These are phyloP conservation scores for Nicotiana undulata DNA, from an alignment of 257 asterid species.

Conservation along the genomic window DNA sequence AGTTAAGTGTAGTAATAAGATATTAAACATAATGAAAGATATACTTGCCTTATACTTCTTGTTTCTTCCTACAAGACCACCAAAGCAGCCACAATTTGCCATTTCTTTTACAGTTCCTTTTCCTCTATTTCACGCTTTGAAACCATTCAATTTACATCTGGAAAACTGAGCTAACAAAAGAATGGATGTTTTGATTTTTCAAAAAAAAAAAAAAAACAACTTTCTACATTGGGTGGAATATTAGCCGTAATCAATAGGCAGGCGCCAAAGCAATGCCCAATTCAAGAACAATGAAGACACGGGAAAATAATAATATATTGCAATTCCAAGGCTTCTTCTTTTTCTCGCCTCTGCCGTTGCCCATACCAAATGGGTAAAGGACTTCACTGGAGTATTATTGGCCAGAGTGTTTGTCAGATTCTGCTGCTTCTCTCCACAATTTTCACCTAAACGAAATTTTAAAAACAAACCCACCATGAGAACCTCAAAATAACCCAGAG, in stretches of 20 bases:
- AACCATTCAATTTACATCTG: slow-evolving; percentile 21
- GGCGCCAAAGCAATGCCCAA: slow-evolving; percentile 35
- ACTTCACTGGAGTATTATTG: slow-evolving; percentile 20
- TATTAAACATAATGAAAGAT: not conserved
- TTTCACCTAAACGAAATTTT: slow-evolving; percentile 20
- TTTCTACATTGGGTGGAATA: slow-evolving; percentile 9
- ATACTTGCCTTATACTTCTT: slow-evolving; percentile 41
- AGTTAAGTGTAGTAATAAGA: too few relatives aligned
- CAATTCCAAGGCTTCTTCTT: slow-evolving; percentile 19
- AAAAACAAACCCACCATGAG: not conserved
- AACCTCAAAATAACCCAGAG: slow-evolving; percentile 4
- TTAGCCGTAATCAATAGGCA: slow-evolving; percentile 63
- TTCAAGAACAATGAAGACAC: slow-evolving; percentile 17
- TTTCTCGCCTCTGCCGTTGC: slow-evolving; percentile 16
- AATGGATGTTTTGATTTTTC: slow-evolving; percentile 9
- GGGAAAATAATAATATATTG: slow-evolving; percentile 10
- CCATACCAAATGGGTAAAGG: slow-evolving; percentile 27
- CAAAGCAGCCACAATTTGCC: slow-evolving; percentile 36
- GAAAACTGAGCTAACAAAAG: not conserved
- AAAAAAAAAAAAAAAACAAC: not conserved
- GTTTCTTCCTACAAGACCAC: slow-evolving; percentile 28
- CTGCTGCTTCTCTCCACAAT: slow-evolving; percentile 38
- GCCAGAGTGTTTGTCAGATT: slow-evolving; percentile 49
- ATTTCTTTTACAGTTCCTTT: slow-evolving; percentile 15
- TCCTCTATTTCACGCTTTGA: not conserved